Percentiles rank a stretch among this genome's conserved stretches.
phyloP scores from a whole-genome alignment of 352 stramenopile species.

The Pythium oligandrum region DNA sequence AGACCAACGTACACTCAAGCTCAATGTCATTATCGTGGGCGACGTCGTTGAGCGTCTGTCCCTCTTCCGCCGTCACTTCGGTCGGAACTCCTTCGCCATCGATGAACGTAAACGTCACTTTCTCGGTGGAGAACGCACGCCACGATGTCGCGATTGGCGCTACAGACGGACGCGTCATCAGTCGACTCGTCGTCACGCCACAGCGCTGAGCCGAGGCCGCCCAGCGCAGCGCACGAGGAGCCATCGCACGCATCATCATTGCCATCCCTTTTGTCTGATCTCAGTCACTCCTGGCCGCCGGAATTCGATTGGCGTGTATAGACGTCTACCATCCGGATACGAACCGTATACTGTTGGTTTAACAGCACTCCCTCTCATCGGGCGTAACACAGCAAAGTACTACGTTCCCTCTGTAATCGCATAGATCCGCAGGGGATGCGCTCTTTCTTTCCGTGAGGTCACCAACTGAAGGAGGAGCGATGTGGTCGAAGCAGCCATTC shows the following conservation, averaged over 20 bases:
- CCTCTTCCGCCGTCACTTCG: slow-evolving; percentile 62
- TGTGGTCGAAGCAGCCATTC: too few species aligned
- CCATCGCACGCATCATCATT: background rate
- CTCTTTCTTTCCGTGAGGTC: too few species aligned
- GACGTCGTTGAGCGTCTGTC: slow-evolving; percentile 86
- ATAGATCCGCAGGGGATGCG: too few species aligned
- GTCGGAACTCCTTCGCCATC: slow-evolving; percentile 70
- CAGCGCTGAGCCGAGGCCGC: too few species aligned
- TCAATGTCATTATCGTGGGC: slow-evolving; percentile 93
- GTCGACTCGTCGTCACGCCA: background rate
- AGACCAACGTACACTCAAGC: slow-evolving; percentile 58
- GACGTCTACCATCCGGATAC: too few species aligned
- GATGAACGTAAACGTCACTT: slow-evolving; percentile 81
- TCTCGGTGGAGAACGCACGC: slow-evolving; percentile 35
- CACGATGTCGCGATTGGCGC: slow-evolving; percentile 2
- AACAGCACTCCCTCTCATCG: too few species aligned
- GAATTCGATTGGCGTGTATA: too few species aligned
- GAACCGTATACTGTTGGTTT: too few species aligned
- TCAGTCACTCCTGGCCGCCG: too few species aligned
- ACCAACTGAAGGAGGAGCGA: too few species aligned
- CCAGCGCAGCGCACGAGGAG: background rate
- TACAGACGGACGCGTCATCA: background rate
- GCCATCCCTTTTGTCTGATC: background rate
- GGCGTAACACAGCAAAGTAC: too few species aligned
- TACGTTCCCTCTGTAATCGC: too few species aligned